A percentile compares a stretch with the other conserved stretches of the same genome.
These are phyloP conservation scores for Rhodocollybia butyracea DNA, from an alignment of 768 basidiomycete genomes.

Conservation along the genomic window DNA sequence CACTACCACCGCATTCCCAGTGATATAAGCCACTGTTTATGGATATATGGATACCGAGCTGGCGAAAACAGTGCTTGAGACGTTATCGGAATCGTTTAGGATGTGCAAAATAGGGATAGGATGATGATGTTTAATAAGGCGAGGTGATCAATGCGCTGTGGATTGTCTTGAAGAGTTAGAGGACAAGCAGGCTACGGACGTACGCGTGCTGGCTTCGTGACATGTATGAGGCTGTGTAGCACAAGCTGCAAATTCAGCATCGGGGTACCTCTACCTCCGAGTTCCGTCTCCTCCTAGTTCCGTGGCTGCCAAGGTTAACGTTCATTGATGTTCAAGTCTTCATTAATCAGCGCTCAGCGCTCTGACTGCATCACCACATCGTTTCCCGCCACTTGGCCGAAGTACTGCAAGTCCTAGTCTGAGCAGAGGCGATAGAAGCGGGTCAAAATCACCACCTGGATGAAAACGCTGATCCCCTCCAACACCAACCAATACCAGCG, in stretches of 20 bases:
- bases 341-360: no score
- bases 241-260: constrained; percentile 58
- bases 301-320: neutral
- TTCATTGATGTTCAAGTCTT: no score
- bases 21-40: constrained; percentile 71
- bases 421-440: no score
- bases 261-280: constrained; percentile 17
- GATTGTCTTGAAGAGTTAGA: no score
- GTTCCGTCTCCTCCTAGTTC: constrained; percentile 27
- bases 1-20: constrained; percentile 55
- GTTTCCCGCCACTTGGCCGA: neutral
- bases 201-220: constrained; percentile 65
- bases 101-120: constrained; percentile 53
- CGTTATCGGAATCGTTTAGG: constrained; percentile 85
- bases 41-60: constrained; percentile 69
- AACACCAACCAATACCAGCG: no score
- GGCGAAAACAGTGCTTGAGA: constrained; percentile 81
- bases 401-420: neutral
- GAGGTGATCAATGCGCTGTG: no score
- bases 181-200: constrained; percentile 71
- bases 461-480: constrained; percentile 34
- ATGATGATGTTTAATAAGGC: neutral
- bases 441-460: neutral
- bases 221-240: constrained; percentile 85
- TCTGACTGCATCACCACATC: neutral